These are phyloP conservation scores for Botryotinia globosa DNA, from an alignment of 2,329 filamentous ascomycete genomes.

Conservation along the genomic window DNA sequence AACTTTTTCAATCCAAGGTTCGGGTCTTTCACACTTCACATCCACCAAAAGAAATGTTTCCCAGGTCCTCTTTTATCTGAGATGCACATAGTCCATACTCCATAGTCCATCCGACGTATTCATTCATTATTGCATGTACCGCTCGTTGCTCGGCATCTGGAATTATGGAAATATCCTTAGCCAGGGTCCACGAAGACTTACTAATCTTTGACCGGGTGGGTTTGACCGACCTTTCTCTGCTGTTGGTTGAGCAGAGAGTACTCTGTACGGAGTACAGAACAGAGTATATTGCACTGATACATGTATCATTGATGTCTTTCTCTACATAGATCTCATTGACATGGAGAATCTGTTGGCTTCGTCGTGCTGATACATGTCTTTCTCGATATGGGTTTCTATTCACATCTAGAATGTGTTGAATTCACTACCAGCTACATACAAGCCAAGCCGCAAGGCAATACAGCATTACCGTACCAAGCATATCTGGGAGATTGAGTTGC, in stretches of 20 bases:
- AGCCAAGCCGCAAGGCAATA: background rate
- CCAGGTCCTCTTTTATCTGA: background rate
- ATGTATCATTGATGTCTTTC: conserved; percentile 1
- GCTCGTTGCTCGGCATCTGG: background rate
- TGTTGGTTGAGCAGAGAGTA: background rate
- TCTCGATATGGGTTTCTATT: background rate
- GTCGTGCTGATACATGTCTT: background rate
- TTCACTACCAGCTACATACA: background rate
- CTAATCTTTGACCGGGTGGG: background rate
- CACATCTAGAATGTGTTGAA: background rate
- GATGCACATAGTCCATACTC: background rate
- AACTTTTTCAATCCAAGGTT: background rate
- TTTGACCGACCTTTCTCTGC: conserved; percentile 1
- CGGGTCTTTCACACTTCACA: background rate
- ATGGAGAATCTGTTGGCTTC: background rate
- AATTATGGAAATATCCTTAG: background rate
- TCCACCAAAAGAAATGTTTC: background rate
- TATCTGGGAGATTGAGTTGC: background rate
- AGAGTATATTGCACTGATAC: background rate
- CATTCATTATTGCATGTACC: background rate
- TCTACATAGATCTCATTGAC: background rate
- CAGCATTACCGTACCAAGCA: background rate
- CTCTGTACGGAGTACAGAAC: background rate
- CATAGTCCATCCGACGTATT: background rate
- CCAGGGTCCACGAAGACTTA: background rate